A percentile compares a stretch with the other conserved stretches of the same genome.
These are phyloP conservation scores for Talaromyces thailandensis DNA, from an alignment of 495 filamentous ascomycete species.

Conservation along the genomic window DNA sequence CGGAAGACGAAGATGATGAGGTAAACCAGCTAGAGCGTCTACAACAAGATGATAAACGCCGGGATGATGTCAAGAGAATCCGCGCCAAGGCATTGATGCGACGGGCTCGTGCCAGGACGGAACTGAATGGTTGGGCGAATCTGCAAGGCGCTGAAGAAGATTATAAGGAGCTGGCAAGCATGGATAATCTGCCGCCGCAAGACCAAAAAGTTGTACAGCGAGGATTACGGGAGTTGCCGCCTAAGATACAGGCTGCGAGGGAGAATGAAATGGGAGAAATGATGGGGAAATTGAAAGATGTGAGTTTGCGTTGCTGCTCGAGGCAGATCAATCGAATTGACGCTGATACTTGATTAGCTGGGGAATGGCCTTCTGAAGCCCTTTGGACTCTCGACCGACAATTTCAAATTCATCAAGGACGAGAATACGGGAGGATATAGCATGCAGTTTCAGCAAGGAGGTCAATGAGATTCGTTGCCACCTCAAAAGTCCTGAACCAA, in stretches of 20 bases:
- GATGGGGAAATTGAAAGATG: constrained; percentile 91
- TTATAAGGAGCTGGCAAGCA: constrained; percentile 50
- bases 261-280: constrained; percentile 87
- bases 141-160: constrained; percentile 77
- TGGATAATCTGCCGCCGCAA: constrained; percentile 47
- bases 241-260: constrained; percentile 61
- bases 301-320: constrained; percentile 27
- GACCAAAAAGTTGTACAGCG: constrained; percentile 59
- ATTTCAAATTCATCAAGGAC: constrained; percentile 89
- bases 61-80: constrained; percentile 64
- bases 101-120: constrained; percentile 65
- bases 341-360: constrained; percentile 38
- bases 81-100: constrained; percentile 78
- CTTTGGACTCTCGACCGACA: constrained; percentile 86
- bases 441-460: constrained; percentile 59
- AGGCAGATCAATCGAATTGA: neutral
- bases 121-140: constrained; percentile 67
- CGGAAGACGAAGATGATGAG: constrained; percentile 51
- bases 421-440: constrained; percentile 85
- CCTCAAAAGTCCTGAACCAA: neutral
- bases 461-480: neutral
- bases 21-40: constrained; percentile 43
- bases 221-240: constrained; percentile 55
- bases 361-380: constrained; percentile 88
- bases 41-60: constrained; percentile 40